Evolutionary conservation across 805 yeast species (phyloP).

Genomic region (Suhomyces canberraensis): DNA sequence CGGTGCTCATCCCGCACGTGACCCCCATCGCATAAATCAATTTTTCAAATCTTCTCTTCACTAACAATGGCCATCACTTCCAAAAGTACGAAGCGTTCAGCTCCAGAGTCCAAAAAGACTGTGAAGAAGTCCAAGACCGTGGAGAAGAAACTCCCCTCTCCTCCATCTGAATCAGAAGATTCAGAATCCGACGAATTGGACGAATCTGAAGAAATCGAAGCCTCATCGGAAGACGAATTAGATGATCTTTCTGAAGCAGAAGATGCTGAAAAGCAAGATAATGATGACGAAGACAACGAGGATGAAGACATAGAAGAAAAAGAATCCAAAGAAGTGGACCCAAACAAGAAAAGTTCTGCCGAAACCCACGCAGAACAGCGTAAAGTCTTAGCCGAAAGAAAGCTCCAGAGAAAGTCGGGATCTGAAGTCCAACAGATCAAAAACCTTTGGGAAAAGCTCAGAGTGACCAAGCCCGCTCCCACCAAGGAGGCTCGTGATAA

Average conservation of each 20-base stretch:
- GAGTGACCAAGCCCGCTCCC: constrained; percentile 80
- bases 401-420: constrained; percentile 85
- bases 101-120: constrained; percentile 12
- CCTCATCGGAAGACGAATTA: constrained; percentile 13
- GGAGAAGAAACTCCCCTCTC: constrained; percentile 24
- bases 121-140: constrained; percentile 29
- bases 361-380: constrained; percentile 84
- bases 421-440: constrained; percentile 80
- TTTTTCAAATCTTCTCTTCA: constrained; percentile 1
- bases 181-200: constrained; percentile 20
- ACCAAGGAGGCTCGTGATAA: constrained; percentile 75
- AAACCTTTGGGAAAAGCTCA: constrained; percentile 82
- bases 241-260: constrained; percentile 21
- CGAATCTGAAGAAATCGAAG: constrained; percentile 16
- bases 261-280: constrained; percentile 18
- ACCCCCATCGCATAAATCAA: neutral
- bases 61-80: constrained; percentile 18
- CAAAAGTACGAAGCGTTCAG: constrained; percentile 33
- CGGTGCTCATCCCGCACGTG: no score
- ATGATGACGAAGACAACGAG: constrained; percentile 27
- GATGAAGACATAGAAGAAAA: constrained; percentile 16
- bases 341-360: constrained; percentile 50
- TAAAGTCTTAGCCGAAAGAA: constrained; percentile 74
- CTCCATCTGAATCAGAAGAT: constrained; percentile 14
- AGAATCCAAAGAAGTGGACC: constrained; percentile 23